A percentile compares a stretch with the other conserved stretches of the same genome.
Conservation (phyloP, 2,329 filamentous ascomycete genomes). For the Aspergillus udagawae region DNA sequence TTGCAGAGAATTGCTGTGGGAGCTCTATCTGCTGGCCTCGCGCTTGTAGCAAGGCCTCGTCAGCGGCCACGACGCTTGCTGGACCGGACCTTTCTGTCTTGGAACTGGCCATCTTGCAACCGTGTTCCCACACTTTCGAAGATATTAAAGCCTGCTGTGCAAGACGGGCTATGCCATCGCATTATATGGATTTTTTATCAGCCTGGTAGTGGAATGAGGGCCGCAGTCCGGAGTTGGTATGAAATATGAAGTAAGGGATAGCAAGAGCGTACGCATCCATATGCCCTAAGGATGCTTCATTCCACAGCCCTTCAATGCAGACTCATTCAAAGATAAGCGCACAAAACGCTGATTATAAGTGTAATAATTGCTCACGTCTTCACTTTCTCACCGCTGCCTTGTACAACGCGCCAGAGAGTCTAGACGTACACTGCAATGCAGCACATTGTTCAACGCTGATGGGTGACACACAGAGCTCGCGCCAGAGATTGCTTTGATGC, state of each 20-base stretch:
- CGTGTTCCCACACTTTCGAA: background rate
- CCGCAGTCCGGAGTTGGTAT: background rate
- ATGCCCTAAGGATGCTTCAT: background rate
- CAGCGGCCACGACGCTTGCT: background rate
- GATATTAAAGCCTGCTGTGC: background rate
- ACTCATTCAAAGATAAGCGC: background rate
- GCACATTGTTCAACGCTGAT: background rate
- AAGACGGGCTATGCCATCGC: background rate
- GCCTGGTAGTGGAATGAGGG: background rate
- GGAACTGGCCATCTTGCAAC: background rate
- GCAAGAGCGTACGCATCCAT: background rate
- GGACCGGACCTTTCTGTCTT: background rate
- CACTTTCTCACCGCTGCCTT: background rate
- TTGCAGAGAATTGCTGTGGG: constrained; percentile 15
- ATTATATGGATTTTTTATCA: background rate
- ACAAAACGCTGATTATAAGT: too few relatives aligned
- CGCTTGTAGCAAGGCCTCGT: background rate
- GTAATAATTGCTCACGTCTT: too few relatives aligned
- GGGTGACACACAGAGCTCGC: background rate
- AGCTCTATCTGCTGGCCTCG: constrained; percentile 2
- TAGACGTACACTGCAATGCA: background rate
- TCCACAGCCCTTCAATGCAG: background rate
- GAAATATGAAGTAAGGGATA: background rate
- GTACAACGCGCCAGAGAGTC: background rate
- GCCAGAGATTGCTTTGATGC: background rate